phyloP scores from a whole-genome alignment of 306 rosid genomes.

The Erythrophleum fordii region DNA sequence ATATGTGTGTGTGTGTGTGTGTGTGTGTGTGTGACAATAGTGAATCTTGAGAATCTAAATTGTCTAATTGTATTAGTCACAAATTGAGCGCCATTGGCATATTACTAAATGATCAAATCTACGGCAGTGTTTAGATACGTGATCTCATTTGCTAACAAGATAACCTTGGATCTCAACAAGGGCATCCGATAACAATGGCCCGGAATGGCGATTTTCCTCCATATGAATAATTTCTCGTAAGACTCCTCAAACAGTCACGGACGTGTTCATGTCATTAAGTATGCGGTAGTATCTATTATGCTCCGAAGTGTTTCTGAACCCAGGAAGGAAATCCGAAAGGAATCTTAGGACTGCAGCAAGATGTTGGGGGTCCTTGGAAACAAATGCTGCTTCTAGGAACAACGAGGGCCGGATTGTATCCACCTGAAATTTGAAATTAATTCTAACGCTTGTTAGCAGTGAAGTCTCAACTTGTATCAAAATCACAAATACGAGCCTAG shows the following conservation, averaged over 20 bases:
- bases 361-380: conserved; percentile 70
- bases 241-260: conserved; percentile 58
- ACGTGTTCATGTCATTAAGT: conserved; percentile 73
- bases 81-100: neutral
- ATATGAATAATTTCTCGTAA: neutral
- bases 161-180: conserved; percentile 10
- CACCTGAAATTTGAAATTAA: conserved; percentile 75
- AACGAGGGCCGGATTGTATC: conserved; percentile 75
- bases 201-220: neutral
- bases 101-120: conserved; percentile 10
- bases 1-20: no score
- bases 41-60: neutral
- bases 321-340: conserved; percentile 80
- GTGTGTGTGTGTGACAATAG: no score
- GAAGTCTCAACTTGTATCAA: conserved; percentile 12
- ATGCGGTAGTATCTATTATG: conserved; percentile 71
- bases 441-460: conserved; percentile 30
- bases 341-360: conserved; percentile 90
- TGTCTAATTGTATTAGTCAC: neutral
- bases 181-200: conserved; percentile 23
- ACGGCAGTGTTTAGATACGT: conserved; percentile 4
- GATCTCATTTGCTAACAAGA: no score
- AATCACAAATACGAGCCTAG: conserved; percentile 10
- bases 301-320: conserved; percentile 69
- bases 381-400: conserved; percentile 86